Conservation (phyloP, 306 rosid genomes). For the Potentilla sterilis region DNA sequence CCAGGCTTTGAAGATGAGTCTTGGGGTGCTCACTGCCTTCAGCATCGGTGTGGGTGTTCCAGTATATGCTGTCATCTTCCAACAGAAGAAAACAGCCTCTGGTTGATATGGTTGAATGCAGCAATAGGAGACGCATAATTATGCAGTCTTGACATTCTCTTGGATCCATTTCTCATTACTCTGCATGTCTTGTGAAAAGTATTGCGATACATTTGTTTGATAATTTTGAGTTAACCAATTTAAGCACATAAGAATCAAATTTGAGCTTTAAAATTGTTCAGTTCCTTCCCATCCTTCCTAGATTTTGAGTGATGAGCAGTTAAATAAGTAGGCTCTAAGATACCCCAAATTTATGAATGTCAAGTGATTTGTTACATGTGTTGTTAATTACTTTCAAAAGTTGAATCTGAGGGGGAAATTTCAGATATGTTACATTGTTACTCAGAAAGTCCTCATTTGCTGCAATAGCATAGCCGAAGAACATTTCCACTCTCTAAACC, state of each 20-base stretch:
- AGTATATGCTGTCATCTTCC: conserved; percentile 28
- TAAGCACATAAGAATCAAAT: conserved; percentile 7
- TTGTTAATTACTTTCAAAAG: too few relatives aligned
- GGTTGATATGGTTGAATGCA: conserved; percentile 18
- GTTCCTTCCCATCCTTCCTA: background rate
- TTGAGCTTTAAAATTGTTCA: background rate
- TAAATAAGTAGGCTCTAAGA: too few relatives aligned
- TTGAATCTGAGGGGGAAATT: too few relatives aligned
- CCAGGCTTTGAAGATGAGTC: conserved; percentile 31
- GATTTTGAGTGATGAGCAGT: too few relatives aligned
- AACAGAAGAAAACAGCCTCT: conserved; percentile 35
- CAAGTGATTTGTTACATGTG: too few relatives aligned
- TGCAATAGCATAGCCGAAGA: too few relatives aligned
- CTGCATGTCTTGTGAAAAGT: background rate
- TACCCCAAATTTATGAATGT: too few relatives aligned
- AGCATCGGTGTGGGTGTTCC: conserved; percentile 37
- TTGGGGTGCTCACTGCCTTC: conserved; percentile 33
- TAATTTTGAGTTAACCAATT: background rate
- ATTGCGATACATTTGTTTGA: background rate
- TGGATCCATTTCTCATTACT: background rate
- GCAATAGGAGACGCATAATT: conserved; percentile 22
- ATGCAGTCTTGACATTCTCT: conserved; percentile 4
- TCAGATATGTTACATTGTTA: too few relatives aligned
- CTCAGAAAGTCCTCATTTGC: too few relatives aligned
- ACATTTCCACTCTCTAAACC: too few relatives aligned